These are phyloP conservation scores for Jamesozyma lodderae DNA, from an alignment of 805 yeast species.

Conservation along the genomic window DNA sequence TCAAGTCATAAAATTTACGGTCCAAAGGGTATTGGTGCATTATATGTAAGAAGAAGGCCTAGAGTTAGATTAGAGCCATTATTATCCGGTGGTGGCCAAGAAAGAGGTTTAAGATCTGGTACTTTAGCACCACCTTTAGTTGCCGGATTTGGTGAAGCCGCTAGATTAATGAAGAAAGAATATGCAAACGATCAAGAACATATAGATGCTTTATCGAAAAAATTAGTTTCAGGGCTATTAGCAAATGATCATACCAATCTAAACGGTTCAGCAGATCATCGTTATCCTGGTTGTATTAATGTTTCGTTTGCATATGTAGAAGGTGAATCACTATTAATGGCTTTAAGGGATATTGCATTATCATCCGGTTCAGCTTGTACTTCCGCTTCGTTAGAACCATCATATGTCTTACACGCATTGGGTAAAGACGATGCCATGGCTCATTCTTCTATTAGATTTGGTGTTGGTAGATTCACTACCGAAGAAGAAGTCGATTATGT, in stretches of 20 bases:
- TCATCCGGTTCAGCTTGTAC: slow-evolving; percentile 98
- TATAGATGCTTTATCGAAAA: slow-evolving; percentile 61
- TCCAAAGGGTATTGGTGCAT: slow-evolving; percentile 96
- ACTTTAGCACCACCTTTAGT: slow-evolving; percentile 95
- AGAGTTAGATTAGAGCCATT: slow-evolving; percentile 94
- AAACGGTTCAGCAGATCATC: slow-evolving; percentile 69
- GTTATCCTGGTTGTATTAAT: slow-evolving; percentile 92
- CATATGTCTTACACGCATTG: slow-evolving; percentile 89
- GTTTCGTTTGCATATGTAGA: slow-evolving; percentile 95
- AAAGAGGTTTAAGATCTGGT: slow-evolving; percentile 94
- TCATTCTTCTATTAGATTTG: slow-evolving; percentile 95
- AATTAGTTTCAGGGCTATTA: slow-evolving; percentile 62
- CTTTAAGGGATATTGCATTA: slow-evolving; percentile 90
- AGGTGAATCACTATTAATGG: slow-evolving; percentile 97
- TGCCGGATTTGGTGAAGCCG: slow-evolving; percentile 96
- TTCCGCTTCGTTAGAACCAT: slow-evolving; percentile 95
- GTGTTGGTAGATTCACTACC: slow-evolving; percentile 94
- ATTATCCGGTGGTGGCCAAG: slow-evolving; percentile 98
- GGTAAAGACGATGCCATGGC: slow-evolving; percentile 98
- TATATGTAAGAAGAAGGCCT: slow-evolving; percentile 93
- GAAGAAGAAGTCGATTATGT: slow-evolving; percentile 95
- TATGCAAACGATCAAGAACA: slow-evolving; percentile 64
- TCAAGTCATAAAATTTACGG: slow-evolving; percentile 97
- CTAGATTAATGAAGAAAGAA: slow-evolving; percentile 70
- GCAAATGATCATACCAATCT: slow-evolving; percentile 80